phyloP scores from a whole-genome alignment of 2,329 filamentous ascomycete genomes.

The Didymosphaeria variabile region DNA sequence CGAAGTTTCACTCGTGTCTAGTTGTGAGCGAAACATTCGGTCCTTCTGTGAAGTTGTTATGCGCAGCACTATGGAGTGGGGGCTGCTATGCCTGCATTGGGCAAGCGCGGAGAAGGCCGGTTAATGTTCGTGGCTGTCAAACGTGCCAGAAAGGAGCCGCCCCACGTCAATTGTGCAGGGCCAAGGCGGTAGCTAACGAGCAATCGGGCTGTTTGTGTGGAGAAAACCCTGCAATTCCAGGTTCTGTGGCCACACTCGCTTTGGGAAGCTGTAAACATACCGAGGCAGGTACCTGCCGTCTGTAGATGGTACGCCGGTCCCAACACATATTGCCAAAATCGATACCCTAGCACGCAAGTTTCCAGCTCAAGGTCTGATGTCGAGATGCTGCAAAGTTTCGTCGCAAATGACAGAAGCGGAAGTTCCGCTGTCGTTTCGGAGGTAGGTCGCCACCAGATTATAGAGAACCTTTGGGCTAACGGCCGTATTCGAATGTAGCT shows the following conservation, averaged over 20 bases:
- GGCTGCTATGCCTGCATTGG: neutral
- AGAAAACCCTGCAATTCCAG: neutral
- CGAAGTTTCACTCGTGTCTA: neutral
- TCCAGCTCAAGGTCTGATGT: neutral
- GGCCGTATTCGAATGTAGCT: neutral
- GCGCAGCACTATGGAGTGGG: neutral
- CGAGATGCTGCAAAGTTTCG: neutral
- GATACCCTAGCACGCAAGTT: neutral
- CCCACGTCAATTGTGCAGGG: neutral
- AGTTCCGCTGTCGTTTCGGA: neutral
- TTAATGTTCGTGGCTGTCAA: neutral
- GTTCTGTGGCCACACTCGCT: neutral
- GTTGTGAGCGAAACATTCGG: neutral
- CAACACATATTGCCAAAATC: neutral
- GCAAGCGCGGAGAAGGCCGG: neutral
- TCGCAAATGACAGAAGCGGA: neutral
- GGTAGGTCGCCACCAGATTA: neutral
- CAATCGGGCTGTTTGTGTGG: neutral
- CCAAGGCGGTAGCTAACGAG: neutral
- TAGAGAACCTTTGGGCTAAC: neutral
- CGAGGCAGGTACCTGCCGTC: neutral
- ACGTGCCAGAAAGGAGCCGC: conserved; percentile 1
- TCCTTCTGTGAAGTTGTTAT: conserved; percentile 1
- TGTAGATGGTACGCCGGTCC: conserved; percentile 1
- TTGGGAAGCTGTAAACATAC: conserved; percentile 3